Conservation (phyloP, 2,329 filamentous ascomycete species). For the Aspergillaceae sp. region DNA sequence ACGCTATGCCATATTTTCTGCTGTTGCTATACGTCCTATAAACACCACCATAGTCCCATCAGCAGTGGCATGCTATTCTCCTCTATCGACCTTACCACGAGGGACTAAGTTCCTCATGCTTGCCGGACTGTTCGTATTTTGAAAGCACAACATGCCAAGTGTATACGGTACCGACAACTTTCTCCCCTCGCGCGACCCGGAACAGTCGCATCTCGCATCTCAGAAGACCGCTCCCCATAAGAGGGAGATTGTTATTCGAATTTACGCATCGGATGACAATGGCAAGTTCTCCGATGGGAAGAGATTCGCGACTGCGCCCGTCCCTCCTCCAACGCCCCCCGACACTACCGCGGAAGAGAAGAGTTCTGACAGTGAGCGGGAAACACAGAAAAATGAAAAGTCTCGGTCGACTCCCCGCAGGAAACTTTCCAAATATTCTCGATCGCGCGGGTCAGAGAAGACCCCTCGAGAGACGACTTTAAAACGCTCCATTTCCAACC, state of each 20-base stretch:
- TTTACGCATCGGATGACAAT: constrained; percentile 17
- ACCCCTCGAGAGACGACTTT: no score
- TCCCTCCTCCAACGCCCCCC: constrained; percentile 31
- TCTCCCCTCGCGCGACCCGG: constrained; percentile 17
- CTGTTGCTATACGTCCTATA: constrained; percentile 1
- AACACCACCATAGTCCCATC: not conserved
- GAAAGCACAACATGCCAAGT: constrained; percentile 12
- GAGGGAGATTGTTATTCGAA: constrained; percentile 20
- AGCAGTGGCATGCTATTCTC: not conserved
- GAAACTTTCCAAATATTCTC: no score
- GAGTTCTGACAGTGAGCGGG: constrained; percentile 10
- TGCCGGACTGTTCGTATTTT: not conserved
- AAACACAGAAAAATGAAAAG: constrained; percentile 11
- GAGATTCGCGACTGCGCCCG: constrained; percentile 14
- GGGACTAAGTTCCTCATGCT: not conserved
- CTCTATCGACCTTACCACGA: not conserved
- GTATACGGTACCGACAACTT: constrained; percentile 20
- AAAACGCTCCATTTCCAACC: no score
- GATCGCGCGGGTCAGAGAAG: no score
- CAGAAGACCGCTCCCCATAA: constrained; percentile 32
- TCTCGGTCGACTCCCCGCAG: not conserved
- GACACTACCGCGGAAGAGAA: constrained; percentile 17
- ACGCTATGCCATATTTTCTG: constrained; percentile 1
- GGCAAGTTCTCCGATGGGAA: constrained; percentile 10
- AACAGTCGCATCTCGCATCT: constrained; percentile 28